Evolutionary conservation across 176 grass and related monocot species (phyloP).

Genomic region (Puya raimondii): DNA sequence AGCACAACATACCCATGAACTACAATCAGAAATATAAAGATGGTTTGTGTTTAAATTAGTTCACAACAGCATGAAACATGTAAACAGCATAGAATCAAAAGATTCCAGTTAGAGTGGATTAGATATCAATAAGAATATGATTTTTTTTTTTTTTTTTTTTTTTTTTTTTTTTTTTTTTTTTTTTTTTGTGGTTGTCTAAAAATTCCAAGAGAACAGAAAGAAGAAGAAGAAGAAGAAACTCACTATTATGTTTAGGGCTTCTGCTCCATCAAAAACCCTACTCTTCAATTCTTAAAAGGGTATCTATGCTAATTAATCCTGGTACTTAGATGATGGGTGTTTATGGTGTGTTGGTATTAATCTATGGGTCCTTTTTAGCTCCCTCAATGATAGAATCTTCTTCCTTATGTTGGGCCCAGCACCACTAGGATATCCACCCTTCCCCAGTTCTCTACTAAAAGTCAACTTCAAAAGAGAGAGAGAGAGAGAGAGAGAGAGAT

Average conservation of each 20-base stretch:
- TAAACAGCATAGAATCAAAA: too few relatives aligned
- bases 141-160: neutral
- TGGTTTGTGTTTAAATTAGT: too few relatives aligned
- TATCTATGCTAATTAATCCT: conserved; percentile 10
- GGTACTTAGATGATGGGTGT: conserved; percentile 15
- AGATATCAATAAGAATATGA: conserved; percentile 12
- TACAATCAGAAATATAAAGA: too few relatives aligned
- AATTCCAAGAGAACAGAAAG: conserved; percentile 22
- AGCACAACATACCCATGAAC: too few relatives aligned
- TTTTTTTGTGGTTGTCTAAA: conserved; percentile 11
- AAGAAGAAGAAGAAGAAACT: conserved; percentile 34
- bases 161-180: neutral
- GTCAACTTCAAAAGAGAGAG: conserved; percentile 26
- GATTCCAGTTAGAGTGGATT: conserved; percentile 1
- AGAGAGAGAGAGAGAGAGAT: too few relatives aligned
- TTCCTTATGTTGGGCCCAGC: conserved; percentile 36
- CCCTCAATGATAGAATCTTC: conserved; percentile 55
- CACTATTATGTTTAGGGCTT: conserved; percentile 35
- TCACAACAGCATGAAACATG: too few relatives aligned
- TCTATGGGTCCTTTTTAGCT: neutral
- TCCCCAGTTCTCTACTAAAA: conserved; percentile 30
- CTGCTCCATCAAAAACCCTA: conserved; percentile 16
- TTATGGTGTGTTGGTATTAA: neutral
- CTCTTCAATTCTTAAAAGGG: conserved; percentile 24
- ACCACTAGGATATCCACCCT: conserved; percentile 42